Evolutionary conservation across 108 stramenopile species (phyloP).

Genomic region (Pseudonitzschia pungens): DNA sequence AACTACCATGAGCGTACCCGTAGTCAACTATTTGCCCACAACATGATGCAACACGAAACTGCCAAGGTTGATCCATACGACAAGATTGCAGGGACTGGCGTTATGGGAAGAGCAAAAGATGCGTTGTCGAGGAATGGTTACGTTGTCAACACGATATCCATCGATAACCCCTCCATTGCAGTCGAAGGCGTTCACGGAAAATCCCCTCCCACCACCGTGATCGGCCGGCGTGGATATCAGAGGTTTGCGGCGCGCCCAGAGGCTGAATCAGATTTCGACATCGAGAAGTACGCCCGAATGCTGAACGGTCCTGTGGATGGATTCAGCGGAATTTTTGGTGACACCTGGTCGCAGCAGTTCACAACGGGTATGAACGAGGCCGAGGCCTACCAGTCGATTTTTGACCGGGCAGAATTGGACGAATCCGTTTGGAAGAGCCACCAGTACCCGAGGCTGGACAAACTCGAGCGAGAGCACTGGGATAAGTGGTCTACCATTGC

Average conservation of each 20-base stretch:
- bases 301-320: constrained; percentile 42
- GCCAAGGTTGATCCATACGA: constrained; percentile 28
- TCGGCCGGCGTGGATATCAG: constrained; percentile 29
- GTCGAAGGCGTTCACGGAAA: constrained; percentile 17
- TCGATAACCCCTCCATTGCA: constrained; percentile 33
- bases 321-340: constrained; percentile 13
- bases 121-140: constrained; percentile 24
- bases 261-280: constrained; percentile 13
- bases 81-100: constrained; percentile 28
- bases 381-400: not conserved
- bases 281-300: constrained; percentile 29
- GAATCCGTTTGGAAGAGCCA: not conserved
- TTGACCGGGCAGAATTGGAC: not conserved
- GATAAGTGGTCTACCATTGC: constrained; percentile 36
- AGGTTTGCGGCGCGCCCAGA: constrained; percentile 31
- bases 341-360: constrained; percentile 2
- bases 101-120: constrained; percentile 34
- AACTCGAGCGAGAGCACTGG: constrained; percentile 3
- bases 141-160: constrained; percentile 17
- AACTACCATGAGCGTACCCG: constrained; percentile 43
- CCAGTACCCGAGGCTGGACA: not conserved
- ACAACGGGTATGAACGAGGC: constrained; percentile 2
- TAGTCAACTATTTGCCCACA: constrained; percentile 26
- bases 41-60: constrained; percentile 20
- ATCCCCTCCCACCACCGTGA: constrained; percentile 2